Evolutionary conservation across 306 rosid species (phyloP).

Genomic region (Begonia fuchsioides): DNA sequence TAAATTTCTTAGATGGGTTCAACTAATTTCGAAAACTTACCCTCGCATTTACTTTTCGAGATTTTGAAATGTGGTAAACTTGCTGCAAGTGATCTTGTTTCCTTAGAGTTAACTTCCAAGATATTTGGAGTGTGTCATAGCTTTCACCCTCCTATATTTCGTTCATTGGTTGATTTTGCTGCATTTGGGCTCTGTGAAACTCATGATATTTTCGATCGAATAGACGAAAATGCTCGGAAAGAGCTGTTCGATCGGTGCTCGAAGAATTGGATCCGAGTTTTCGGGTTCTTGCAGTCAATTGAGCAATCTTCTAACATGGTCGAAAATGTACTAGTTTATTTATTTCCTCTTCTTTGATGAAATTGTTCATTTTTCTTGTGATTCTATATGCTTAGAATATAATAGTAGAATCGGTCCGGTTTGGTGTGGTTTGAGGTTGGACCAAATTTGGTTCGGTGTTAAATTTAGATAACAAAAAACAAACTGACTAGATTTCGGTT

Average conservation of each 20-base stretch:
- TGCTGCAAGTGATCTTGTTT: constrained; percentile 54
- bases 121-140: constrained; percentile 28
- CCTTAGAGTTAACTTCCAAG: constrained; percentile 72
- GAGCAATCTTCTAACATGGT: constrained; percentile 57
- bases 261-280: constrained; percentile 77
- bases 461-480: too few species aligned
- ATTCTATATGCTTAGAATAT: too few species aligned
- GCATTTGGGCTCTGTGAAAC: constrained; percentile 57
- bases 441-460: too few species aligned
- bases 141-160: constrained; percentile 37
- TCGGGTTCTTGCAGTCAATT: constrained; percentile 78
- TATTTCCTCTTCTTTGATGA: not conserved
- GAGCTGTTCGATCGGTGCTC: constrained; percentile 59
- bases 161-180: constrained; percentile 63
- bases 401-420: too few species aligned
- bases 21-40: constrained; percentile 26
- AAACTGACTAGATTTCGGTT: too few species aligned
- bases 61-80: constrained; percentile 59
- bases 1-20: constrained; percentile 16
- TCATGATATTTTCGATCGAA: constrained; percentile 30
- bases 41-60: constrained; percentile 70
- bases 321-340: constrained; percentile 77
- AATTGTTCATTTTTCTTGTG: too few species aligned
- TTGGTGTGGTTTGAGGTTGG: too few species aligned
- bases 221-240: constrained; percentile 33